Conservation (phyloP, 2,329 filamentous ascomycete genomes). For the Ramularia endophylla region DNA sequence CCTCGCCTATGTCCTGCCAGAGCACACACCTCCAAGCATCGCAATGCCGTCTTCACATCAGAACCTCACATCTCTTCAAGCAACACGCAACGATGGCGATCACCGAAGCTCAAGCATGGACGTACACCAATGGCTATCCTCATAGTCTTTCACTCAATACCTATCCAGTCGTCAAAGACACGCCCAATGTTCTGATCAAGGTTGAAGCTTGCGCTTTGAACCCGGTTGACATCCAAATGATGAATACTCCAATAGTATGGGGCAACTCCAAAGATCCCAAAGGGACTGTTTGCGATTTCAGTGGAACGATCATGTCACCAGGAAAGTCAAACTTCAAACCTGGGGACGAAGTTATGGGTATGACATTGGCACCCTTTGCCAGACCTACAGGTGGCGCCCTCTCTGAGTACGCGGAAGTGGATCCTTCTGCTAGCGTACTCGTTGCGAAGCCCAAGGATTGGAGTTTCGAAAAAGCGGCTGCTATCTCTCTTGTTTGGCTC, state of each 20-base stretch:
- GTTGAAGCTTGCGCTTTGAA: slow-evolving; percentile 31
- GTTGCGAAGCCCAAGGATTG: slow-evolving; percentile 27
- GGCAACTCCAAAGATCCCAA: slow-evolving; percentile 15
- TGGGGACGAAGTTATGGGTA: slow-evolving; percentile 30
- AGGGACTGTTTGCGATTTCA: slow-evolving; percentile 29
- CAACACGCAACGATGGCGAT: slow-evolving; percentile 17
- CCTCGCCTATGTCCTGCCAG: too few relatives aligned
- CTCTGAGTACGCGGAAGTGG: slow-evolving; percentile 25
- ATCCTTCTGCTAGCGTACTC: slow-evolving; percentile 19
- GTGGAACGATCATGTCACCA: slow-evolving; percentile 23
- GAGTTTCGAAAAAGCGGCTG: slow-evolving; percentile 29
- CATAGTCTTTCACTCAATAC: slow-evolving; percentile 21
- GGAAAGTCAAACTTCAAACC: slow-evolving; percentile 21
- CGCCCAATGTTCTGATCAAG: slow-evolving; percentile 25
- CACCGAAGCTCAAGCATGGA: slow-evolving; percentile 27
- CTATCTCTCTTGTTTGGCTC: slow-evolving; percentile 29
- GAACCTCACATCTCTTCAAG: too few relatives aligned
- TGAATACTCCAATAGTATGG: slow-evolving; percentile 26
- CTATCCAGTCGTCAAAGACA: slow-evolving; percentile 15
- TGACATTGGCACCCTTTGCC: slow-evolving; percentile 24
- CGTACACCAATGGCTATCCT: slow-evolving; percentile 30
- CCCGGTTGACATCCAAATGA: slow-evolving; percentile 33
- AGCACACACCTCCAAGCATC: too few relatives aligned
- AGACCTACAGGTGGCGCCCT: slow-evolving; percentile 22
- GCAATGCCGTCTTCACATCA: too few relatives aligned